These are phyloP conservation scores for Inosperma sp. DNA, from an alignment of 768 basidiomycete genomes.

Conservation along the genomic window DNA sequence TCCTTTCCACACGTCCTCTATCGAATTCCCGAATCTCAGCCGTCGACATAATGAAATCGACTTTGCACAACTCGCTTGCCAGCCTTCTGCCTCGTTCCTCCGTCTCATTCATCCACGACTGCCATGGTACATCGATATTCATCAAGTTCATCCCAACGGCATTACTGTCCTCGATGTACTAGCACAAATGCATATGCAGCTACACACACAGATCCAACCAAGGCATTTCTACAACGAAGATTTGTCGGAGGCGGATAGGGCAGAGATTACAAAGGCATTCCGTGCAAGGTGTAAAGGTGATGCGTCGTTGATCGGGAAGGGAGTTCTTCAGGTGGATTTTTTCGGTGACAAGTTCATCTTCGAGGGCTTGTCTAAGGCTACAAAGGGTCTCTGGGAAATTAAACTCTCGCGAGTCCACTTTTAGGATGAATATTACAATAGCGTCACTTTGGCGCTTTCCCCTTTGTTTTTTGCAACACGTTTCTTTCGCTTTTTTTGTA, in stretches of 20 bases:
- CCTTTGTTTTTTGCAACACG: background rate
- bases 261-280: conserved; percentile 42
- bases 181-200: conserved; percentile 38
- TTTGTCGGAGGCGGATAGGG: conserved; percentile 42
- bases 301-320: conserved; percentile 31
- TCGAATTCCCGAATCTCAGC: conserved; percentile 43
- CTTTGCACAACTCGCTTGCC: conserved; percentile 50
- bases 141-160: conserved; percentile 43
- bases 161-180: conserved; percentile 57
- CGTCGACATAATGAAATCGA: conserved; percentile 45
- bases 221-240: conserved; percentile 59
- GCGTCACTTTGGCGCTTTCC: too few relatives aligned
- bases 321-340: conserved; percentile 58
- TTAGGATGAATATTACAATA: background rate
- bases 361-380: conserved; percentile 49
- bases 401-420: conserved; percentile 36
- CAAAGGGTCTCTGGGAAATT: conserved; percentile 62
- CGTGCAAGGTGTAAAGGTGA: conserved; percentile 38
- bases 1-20: conserved; percentile 25
- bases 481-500: background rate
- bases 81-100: conserved; percentile 46
- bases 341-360: conserved; percentile 50
- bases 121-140: conserved; percentile 67
- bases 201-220: conserved; percentile 42
- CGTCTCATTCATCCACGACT: conserved; percentile 53